These are phyloP conservation scores for Phytophthora megakarya DNA, from an alignment of 352 stramenopile genomes.

Conservation along the genomic window DNA sequence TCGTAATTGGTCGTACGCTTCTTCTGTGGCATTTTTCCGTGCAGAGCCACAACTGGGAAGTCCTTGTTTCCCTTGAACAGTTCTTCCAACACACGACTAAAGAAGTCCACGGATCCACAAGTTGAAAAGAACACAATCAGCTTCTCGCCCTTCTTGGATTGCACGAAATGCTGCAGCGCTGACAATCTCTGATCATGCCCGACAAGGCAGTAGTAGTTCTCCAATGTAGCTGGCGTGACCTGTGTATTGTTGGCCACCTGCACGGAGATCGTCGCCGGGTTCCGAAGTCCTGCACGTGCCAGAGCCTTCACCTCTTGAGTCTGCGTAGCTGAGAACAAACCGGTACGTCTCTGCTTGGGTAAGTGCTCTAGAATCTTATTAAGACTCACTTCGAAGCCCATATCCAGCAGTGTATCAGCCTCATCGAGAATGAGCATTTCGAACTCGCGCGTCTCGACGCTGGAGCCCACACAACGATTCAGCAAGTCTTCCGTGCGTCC, in stretches of 20 bases:
- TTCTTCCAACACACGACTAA: slow-evolving; percentile 88
- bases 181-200: slow-evolving; percentile 95
- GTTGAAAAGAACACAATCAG: slow-evolving; percentile 99
- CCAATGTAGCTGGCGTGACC: slow-evolving; percentile 71
- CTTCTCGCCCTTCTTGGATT: slow-evolving; percentile 86
- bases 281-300: slow-evolving; percentile 95
- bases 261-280: slow-evolving; percentile 98
- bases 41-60: slow-evolving; percentile 77
- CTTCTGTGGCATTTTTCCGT: slow-evolving; percentile 96
- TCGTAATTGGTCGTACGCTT: slow-evolving; percentile 86
- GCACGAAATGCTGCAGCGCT: slow-evolving; percentile 93
- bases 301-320: slow-evolving; percentile 96
- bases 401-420: slow-evolving; percentile 98
- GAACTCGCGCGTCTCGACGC: slow-evolving; percentile 92
- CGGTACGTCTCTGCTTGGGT: slow-evolving; percentile 97
- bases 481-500: slow-evolving; percentile 89
- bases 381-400: slow-evolving; percentile 96
- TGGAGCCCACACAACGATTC: slow-evolving; percentile 75
- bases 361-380: slow-evolving; percentile 95
- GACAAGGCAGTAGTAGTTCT: slow-evolving; percentile 97
- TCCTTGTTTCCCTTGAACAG: slow-evolving; percentile 50
- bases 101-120: slow-evolving; percentile 99
- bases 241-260: slow-evolving; percentile 91
- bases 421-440: slow-evolving; percentile 99
- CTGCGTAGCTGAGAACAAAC: slow-evolving; percentile 91